phyloP scores from a whole-genome alignment of 2,329 filamentous ascomycete genomes.

The Microsporum canis region DNA sequence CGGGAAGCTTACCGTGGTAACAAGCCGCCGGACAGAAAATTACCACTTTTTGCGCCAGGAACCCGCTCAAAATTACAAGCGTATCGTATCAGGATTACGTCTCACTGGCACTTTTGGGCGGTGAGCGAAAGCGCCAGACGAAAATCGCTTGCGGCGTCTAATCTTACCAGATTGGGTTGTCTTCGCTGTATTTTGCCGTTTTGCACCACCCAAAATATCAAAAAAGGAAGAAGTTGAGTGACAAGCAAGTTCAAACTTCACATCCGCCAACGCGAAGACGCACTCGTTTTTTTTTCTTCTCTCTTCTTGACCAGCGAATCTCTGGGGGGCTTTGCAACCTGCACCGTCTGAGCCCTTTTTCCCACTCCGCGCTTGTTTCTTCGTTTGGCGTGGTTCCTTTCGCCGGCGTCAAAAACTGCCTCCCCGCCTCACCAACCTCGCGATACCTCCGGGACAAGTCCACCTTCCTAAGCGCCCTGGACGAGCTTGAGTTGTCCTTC shows the following conservation, averaged over 20 bases:
- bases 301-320: no score
- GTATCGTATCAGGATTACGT: background rate
- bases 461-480: background rate
- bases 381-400: background rate
- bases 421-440: slow-evolving; percentile 2
- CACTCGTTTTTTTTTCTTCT: background rate
- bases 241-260: background rate
- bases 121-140: slow-evolving; percentile 8
- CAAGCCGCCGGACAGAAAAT: background rate
- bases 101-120: slow-evolving; percentile 2
- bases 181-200: slow-evolving; percentile 14
- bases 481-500: background rate
- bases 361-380: background rate
- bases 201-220: slow-evolving; percentile 10
- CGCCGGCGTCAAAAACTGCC: background rate
- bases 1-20: background rate
- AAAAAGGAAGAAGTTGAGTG: background rate
- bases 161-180: slow-evolving; percentile 11
- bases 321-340: no score
- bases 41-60: background rate
- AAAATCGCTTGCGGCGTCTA: slow-evolving; percentile 14
- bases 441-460: background rate
- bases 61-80: background rate
- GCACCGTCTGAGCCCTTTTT: background rate
- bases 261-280: slow-evolving; percentile 1